phyloP scores from a whole-genome alignment of 2,329 filamentous ascomycete genomes.

The Botrytis hyacinthi region DNA sequence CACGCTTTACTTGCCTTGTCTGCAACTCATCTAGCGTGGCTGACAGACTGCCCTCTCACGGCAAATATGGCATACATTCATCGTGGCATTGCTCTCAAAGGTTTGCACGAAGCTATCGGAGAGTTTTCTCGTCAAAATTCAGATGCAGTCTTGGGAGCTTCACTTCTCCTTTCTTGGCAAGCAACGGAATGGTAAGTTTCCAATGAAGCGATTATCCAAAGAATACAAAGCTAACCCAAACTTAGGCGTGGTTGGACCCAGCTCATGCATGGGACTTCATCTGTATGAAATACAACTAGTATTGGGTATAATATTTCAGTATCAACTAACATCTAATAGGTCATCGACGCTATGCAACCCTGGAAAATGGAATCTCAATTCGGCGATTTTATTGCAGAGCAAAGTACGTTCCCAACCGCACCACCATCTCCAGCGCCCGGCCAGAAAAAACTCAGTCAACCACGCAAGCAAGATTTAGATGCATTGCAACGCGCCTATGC shows the following conservation, averaged over 20 bases:
- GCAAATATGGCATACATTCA: constrained; percentile 89
- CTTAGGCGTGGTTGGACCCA: constrained; percentile 87
- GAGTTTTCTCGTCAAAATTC: constrained; percentile 82
- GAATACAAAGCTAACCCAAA: constrained; percentile 20
- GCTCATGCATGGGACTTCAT: constrained; percentile 86
- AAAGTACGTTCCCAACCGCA: constrained; percentile 68
- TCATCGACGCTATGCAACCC: constrained; percentile 85
- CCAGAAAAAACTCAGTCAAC: constrained; percentile 57
- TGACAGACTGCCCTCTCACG: constrained; percentile 81
- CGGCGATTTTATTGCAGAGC: constrained; percentile 76
- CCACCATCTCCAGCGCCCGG: constrained; percentile 61
- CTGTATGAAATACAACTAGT: constrained; percentile 55
- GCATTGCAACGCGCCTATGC: constrained; percentile 65
- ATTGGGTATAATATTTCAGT: constrained; percentile 11
- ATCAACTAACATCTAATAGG: constrained; percentile 48
- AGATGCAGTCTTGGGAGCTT: constrained; percentile 88
- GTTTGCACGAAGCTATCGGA: constrained; percentile 82
- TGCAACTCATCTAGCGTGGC: constrained; percentile 89
- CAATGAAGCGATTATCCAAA: constrained; percentile 31
- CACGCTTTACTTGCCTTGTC: constrained; percentile 88
- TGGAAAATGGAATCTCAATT: constrained; percentile 91
- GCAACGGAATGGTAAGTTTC: constrained; percentile 83
- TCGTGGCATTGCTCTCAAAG: constrained; percentile 79
- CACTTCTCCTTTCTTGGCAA: constrained; percentile 92
- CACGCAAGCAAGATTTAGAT: constrained; percentile 67